A percentile compares a stretch with the other conserved stretches of the same genome.
Conservation (phyloP, 805 yeast species). For the Yamadazyma kitorensis region DNA sequence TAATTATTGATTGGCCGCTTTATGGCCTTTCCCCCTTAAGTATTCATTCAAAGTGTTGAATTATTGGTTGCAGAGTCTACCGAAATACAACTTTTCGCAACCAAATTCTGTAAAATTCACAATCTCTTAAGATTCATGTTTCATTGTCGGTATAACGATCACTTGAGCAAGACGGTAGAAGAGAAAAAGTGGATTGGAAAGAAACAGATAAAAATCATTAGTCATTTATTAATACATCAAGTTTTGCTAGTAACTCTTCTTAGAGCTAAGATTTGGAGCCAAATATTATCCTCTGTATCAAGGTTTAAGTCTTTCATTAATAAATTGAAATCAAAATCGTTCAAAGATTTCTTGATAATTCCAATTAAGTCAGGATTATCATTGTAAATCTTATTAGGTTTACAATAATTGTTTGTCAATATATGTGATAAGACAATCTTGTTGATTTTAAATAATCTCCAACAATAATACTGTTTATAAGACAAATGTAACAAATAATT, state of each 20-base stretch:
- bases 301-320: conserved; percentile 2
- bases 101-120: no score
- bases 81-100: no score
- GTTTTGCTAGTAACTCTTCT: conserved; percentile 1
- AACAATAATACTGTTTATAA: conserved; percentile 5
- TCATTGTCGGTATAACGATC: no score
- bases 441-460: conserved; percentile 10
- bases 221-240: not conserved
- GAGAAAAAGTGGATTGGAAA: no score
- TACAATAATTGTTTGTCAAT: not conserved
- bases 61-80: no score
- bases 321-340: conserved; percentile 6
- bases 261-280: conserved; percentile 7
- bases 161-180: no score
- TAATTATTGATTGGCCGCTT: no score
- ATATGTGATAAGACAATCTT: conserved; percentile 3
- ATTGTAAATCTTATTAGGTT: not conserved
- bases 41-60: no score
- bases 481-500: conserved; percentile 4
- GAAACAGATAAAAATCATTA: no score
- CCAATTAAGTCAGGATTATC: not conserved
- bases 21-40: no score
- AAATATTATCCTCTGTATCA: conserved; percentile 4
- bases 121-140: no score
- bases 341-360: not conserved